A percentile compares a stretch with the other conserved stretches of the same genome.
phyloP scores from a whole-genome alignment of 1,139 yeast species.

The Lodderomyces theae region DNA sequence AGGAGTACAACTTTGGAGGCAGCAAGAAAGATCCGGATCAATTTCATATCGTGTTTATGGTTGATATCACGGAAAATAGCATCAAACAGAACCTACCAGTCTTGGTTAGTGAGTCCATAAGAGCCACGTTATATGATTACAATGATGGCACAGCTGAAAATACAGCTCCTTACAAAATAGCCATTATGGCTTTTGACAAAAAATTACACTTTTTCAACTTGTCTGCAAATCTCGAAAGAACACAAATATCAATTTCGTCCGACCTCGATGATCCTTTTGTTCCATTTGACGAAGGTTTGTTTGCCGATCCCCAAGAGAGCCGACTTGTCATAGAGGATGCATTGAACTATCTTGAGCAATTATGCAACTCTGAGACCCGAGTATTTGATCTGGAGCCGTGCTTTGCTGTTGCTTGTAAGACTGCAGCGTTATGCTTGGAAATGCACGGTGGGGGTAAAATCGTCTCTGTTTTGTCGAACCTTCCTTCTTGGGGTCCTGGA shows the following conservation, averaged over 20 bases:
- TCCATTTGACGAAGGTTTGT: constrained; percentile 76
- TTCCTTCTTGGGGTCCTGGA: constrained; percentile 89
- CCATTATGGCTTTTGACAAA: constrained; percentile 76
- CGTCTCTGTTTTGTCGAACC: constrained; percentile 59
- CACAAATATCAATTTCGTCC: constrained; percentile 65
- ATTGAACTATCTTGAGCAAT: constrained; percentile 55
- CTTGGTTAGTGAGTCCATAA: constrained; percentile 70
- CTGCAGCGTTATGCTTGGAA: constrained; percentile 65
- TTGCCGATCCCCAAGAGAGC: constrained; percentile 74
- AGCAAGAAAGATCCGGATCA: constrained; percentile 28
- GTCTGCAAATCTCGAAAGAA: constrained; percentile 49
- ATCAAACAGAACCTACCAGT: constrained; percentile 62
- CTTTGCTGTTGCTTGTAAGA: constrained; percentile 74
- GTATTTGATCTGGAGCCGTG: constrained; percentile 65
- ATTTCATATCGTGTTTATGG: constrained; percentile 70
- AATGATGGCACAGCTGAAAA: constrained; percentile 12
- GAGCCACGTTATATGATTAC: constrained; percentile 47
- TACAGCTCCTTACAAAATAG: constrained; percentile 32
- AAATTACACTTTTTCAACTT: constrained; percentile 74
- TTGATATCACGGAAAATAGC: constrained; percentile 71
- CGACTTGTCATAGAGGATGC: constrained; percentile 64
- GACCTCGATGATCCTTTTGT: constrained; percentile 81
- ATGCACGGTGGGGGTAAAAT: constrained; percentile 79
- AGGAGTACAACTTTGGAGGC: constrained; percentile 58
- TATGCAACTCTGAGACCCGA: constrained; percentile 34